Percentiles rank a stretch among this genome's conserved stretches.
phyloP scores from a whole-genome alignment of 352 stramenopile species.

The Pythium phragmiticola region DNA sequence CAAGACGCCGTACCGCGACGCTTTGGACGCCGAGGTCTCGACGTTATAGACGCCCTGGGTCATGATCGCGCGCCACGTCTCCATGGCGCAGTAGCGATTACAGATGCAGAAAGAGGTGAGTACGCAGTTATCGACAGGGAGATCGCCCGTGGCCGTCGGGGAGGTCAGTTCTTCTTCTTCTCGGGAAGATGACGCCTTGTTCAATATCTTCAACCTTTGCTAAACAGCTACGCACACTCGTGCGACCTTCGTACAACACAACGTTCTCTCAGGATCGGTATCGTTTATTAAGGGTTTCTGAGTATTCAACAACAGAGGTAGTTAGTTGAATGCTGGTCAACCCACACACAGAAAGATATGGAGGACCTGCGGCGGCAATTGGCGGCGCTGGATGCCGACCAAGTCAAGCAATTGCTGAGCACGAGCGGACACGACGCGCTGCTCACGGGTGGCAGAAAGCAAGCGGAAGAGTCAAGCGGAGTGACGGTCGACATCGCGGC shows the following conservation, averaged over 20 bases:
- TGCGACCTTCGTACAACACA: slow-evolving; percentile 33
- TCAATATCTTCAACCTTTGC: slow-evolving; percentile 1
- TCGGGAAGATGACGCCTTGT: slow-evolving; percentile 5
- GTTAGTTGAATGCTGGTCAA: neutral
- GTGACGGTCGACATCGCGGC: slow-evolving; percentile 16
- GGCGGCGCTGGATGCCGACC: slow-evolving; percentile 29
- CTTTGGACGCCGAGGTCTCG: slow-evolving; percentile 6
- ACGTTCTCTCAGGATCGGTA: slow-evolving; percentile 6
- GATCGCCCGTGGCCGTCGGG: neutral
- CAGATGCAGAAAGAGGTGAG: neutral
- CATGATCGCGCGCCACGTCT: slow-evolving; percentile 28
- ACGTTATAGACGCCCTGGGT: slow-evolving; percentile 28
- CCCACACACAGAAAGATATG: slow-evolving; percentile 18
- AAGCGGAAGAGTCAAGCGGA: neutral
- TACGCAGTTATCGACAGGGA: neutral
- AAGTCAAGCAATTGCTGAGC: slow-evolving; percentile 32
- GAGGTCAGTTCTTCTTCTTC: neutral
- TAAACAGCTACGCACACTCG: slow-evolving; percentile 14
- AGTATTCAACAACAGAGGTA: slow-evolving; percentile 4
- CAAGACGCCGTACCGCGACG: slow-evolving; percentile 28
- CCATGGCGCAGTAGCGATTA: slow-evolving; percentile 12
- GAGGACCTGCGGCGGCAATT: slow-evolving; percentile 34
- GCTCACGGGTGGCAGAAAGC: neutral
- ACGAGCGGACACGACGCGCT: slow-evolving; percentile 37
- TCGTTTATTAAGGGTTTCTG: neutral